Percentiles rank a stretch among this genome's conserved stretches.
phyloP scores from a whole-genome alignment of 2,329 filamentous ascomycete species.

The Akanthomyces dipterigenus region DNA sequence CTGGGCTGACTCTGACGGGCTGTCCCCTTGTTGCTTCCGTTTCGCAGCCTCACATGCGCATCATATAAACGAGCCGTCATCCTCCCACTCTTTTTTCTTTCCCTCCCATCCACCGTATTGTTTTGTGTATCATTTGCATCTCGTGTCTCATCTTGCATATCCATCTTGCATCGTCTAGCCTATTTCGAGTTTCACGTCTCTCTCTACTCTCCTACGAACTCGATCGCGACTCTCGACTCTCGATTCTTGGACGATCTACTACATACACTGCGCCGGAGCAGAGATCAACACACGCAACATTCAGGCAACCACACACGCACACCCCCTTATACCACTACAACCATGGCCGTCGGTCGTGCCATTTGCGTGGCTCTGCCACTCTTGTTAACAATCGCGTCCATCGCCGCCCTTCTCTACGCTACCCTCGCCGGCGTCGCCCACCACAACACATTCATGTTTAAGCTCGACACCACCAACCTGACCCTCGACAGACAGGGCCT shows the following conservation, averaged over 20 bases:
- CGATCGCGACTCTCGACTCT: not conserved
- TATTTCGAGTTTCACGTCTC: not conserved
- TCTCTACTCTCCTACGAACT: not conserved
- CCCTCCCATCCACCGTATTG: not conserved
- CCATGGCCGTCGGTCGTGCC: conserved; percentile 64
- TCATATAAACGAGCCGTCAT: conserved; percentile 6
- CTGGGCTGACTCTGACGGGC: not conserved
- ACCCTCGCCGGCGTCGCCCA: conserved; percentile 49
- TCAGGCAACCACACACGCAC: not conserved
- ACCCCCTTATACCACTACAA: conserved; percentile 18
- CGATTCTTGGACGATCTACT: not conserved
- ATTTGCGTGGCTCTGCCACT: conserved; percentile 86
- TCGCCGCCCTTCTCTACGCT: conserved; percentile 60
- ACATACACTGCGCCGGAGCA: not conserved
- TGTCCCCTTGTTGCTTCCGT: not conserved
- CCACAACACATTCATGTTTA: conserved; percentile 52
- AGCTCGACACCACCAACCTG: conserved; percentile 57
- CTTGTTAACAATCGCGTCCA: conserved; percentile 66
- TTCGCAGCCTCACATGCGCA: not conserved
- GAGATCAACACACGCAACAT: not conserved
- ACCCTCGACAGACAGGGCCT: conserved; percentile 34
- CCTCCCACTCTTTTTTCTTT: not conserved
- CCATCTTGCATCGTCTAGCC: not conserved
- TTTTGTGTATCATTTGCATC: not conserved
- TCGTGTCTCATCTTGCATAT: not conserved